These are phyloP conservation scores for Lentithecium fluviatile DNA, from an alignment of 495 filamentous ascomycete genomes.

Conservation along the genomic window DNA sequence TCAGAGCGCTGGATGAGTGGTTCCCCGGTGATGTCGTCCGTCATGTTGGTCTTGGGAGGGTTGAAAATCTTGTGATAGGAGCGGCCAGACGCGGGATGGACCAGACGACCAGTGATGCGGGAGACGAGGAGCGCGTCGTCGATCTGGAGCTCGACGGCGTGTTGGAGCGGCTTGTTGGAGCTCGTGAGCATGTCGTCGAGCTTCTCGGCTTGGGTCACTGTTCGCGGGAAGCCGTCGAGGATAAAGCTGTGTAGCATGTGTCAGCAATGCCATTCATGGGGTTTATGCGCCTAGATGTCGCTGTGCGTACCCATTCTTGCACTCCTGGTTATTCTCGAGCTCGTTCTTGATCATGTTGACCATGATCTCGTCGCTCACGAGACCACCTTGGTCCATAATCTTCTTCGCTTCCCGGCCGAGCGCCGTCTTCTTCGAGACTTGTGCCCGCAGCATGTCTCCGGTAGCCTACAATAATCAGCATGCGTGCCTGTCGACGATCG, in stretches of 20 bases:
- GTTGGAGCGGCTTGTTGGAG: conserved; percentile 76
- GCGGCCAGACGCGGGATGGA: conserved; percentile 93
- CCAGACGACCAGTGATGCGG: conserved; percentile 91
- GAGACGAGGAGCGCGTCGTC: conserved; percentile 90
- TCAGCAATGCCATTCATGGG: conserved; percentile 1
- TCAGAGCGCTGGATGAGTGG: conserved; percentile 93
- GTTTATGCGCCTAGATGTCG: neutral
- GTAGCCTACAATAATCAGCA: conserved; percentile 66
- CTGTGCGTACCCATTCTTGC: conserved; percentile 81
- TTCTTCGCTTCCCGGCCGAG: conserved; percentile 98
- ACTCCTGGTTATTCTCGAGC: conserved; percentile 88
- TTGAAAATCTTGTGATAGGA: conserved; percentile 98
- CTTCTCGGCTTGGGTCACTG: conserved; percentile 89
- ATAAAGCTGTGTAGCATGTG: conserved; percentile 71
- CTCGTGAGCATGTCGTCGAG: conserved; percentile 84
- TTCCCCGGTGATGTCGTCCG: conserved; percentile 94
- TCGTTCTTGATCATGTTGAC: conserved; percentile 98
- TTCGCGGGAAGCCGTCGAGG: conserved; percentile 96
- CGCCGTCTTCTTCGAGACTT: conserved; percentile 96
- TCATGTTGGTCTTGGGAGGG: conserved; percentile 93
- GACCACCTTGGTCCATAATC: conserved; percentile 98
- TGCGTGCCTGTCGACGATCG: conserved; percentile 6
- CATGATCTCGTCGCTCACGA: conserved; percentile 99
- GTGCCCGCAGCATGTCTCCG: conserved; percentile 97
- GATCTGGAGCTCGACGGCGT: conserved; percentile 95